phyloP scores from a whole-genome alignment of 176 grass and related monocot species.

The Luzula sylvatica region DNA sequence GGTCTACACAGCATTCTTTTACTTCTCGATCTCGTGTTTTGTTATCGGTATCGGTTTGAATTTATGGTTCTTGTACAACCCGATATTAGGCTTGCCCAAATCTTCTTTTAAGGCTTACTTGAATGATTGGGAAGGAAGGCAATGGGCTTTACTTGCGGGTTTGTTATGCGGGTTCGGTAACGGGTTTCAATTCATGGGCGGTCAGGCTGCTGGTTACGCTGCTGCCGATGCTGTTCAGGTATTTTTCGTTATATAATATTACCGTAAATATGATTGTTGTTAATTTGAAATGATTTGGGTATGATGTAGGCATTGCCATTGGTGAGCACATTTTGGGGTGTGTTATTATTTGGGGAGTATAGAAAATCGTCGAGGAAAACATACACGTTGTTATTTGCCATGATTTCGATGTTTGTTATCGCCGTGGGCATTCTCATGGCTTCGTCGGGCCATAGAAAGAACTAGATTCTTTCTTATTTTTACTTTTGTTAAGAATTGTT shows the following conservation, averaged over 20 bases:
- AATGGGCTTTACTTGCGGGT: slow-evolving; percentile 79
- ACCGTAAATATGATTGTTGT: neutral
- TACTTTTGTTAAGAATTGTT: neutral
- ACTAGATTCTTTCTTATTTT: slow-evolving; percentile 6
- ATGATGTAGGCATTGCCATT: slow-evolving; percentile 20
- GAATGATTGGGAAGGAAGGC: slow-evolving; percentile 81
- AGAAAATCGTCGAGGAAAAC: slow-evolving; percentile 34
- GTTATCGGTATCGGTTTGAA: slow-evolving; percentile 60
- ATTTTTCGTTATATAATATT: neutral
- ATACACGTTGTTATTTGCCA: slow-evolving; percentile 49
- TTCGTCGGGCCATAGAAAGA: slow-evolving; percentile 76
- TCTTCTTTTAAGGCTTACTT: slow-evolving; percentile 83
- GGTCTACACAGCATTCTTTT: slow-evolving; percentile 98
- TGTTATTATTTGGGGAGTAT: slow-evolving; percentile 30
- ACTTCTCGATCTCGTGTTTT: slow-evolving; percentile 92
- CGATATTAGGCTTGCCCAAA: slow-evolving; percentile 54
- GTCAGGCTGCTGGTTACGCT: slow-evolving; percentile 91
- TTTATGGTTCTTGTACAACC: slow-evolving; percentile 75
- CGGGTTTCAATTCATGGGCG: slow-evolving; percentile 97
- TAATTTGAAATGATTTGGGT: slow-evolving; percentile 1
- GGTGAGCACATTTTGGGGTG: slow-evolving; percentile 32
- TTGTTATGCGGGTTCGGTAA: slow-evolving; percentile 84
- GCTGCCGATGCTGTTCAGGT: slow-evolving; percentile 99
- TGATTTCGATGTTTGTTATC: slow-evolving; percentile 72
- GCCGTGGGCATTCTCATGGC: slow-evolving; percentile 79